These are phyloP conservation scores for Citeromyces matritensis DNA, from an alignment of 805 yeast species.

Conservation along the genomic window DNA sequence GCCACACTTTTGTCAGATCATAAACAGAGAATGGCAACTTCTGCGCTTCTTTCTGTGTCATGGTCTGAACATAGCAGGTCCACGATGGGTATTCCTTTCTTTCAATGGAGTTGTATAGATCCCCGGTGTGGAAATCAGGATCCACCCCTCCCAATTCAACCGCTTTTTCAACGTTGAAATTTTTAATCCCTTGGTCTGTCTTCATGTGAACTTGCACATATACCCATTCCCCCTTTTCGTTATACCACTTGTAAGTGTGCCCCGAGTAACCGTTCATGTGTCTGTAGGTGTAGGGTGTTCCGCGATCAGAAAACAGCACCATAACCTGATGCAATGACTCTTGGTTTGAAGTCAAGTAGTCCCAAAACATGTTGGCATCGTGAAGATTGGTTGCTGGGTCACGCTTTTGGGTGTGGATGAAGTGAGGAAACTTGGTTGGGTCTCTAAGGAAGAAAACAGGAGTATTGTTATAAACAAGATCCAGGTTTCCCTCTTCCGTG, in stretches of 20 bases:
- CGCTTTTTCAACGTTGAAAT: conserved; percentile 51
- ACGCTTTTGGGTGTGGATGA: conserved; percentile 83
- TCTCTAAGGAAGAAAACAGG: conserved; percentile 80
- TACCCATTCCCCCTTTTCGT: conserved; percentile 58
- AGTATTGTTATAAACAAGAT: conserved; percentile 76
- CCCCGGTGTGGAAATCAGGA: conserved; percentile 75
- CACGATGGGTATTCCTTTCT: conserved; percentile 70
- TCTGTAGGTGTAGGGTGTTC: conserved; percentile 65
- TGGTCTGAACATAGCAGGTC: conserved; percentile 75
- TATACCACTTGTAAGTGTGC: conserved; percentile 72
- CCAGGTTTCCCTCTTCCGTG: conserved; percentile 76
- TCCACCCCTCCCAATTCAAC: conserved; percentile 53
- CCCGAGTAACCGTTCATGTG: conserved; percentile 80
- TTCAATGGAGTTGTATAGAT: conserved; percentile 65
- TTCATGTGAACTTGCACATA: conserved; percentile 70
- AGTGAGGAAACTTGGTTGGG: conserved; percentile 75
- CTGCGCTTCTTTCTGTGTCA: conserved; percentile 74
- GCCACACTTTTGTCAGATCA: conserved; percentile 89
- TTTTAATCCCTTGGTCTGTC: conserved; percentile 38
- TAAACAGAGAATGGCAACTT: conserved; percentile 67
- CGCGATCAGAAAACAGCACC: conserved; percentile 65
- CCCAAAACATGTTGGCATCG: conserved; percentile 79
- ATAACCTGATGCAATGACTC: conserved; percentile 67
- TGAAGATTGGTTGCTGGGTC: conserved; percentile 69
- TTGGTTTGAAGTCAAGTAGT: conserved; percentile 57